Base-by-base conservation (phyloP, 2,329 filamentous ascomycete genomes). In the Simplicillium sp. region DNA sequence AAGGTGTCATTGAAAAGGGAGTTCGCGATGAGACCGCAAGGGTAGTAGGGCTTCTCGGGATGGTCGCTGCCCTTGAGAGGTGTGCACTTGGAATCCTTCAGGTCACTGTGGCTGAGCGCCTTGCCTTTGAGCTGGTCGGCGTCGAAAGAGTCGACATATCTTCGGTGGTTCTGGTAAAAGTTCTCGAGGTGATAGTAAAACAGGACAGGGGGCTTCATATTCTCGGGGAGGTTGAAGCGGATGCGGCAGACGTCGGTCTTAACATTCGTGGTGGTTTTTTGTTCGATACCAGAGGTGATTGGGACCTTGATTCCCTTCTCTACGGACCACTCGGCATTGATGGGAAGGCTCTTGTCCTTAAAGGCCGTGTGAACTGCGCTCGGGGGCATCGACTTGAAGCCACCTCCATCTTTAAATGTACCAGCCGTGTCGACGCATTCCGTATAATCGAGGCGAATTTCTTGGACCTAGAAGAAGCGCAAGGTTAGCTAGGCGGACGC, bases 131-230 rank as follows among this genome's bases (percentile, higher is more conserved):
- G 71, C 62, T 98, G 92, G 39, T 85, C 72, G 43, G 82, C 74
- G 55, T 89, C 84, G 54, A 94, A 84, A 1, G 87, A 94, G 57
- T 87, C 85, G 45, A 96, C 92, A 52, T 98, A 98, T 61, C 90
- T 82, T 49, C 92, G 84, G 59, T 98, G 92, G 59, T 98, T 98
- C 64, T 98, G 92, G 68, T 97, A 97, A 67, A 98, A 98, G 66
- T 97, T 95, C 43, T 87, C 90, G 47, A 98, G 80, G 51, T 84
- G 84, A 64, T 98, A 98, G 69, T 96, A 98, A 62, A 97, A 80
- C 46, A 90, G 76, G 11, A 98, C 85, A 0, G 90, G 88, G 1
- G 88, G 77, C 3, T 75, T 71, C 62, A 98, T 82, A 44, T 80
- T 68, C 53, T 90, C 82, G 2, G 87, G 87, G 8, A 96, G 80